Evolutionary conservation across 768 basidiomycete species (phyloP).

Genomic region (Trametes sanguinea): DNA sequence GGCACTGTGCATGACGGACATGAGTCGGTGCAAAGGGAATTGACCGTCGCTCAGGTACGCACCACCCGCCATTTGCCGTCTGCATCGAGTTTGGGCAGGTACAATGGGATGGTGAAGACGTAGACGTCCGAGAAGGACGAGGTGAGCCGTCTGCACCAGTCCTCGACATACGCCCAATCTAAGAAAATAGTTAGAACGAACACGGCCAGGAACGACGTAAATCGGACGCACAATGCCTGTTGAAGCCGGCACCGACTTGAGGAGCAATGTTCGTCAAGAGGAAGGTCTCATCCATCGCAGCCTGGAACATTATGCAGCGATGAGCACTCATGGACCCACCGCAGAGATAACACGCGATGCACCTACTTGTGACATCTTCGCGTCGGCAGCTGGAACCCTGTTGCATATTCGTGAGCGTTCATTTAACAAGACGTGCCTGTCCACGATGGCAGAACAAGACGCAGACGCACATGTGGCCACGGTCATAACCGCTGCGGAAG

Average conservation of each 20-base stretch:
- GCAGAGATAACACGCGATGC: not conserved
- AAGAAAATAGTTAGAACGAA: slow-evolving; percentile 7
- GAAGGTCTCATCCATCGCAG: slow-evolving; percentile 97
- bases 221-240: slow-evolving; percentile 79
- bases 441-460: not conserved
- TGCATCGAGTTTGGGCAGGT: slow-evolving; percentile 79
- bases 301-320: slow-evolving; percentile 38
- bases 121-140: slow-evolving; percentile 91
- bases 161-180: slow-evolving; percentile 98
- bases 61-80: slow-evolving; percentile 98
- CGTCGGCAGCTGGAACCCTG: slow-evolving; percentile 97
- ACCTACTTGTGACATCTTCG: slow-evolving; percentile 78
- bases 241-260: slow-evolving; percentile 97
- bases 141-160: slow-evolving; percentile 92
- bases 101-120: slow-evolving; percentile 97
- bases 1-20: slow-evolving; percentile 50
- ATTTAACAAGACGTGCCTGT: not conserved
- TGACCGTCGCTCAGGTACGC: slow-evolving; percentile 36
- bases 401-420: too few species aligned
- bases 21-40: not conserved
- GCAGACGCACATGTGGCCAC: slow-evolving; percentile 87
- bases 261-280: slow-evolving; percentile 94
- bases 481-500: slow-evolving; percentile 90
- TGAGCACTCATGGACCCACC: slow-evolving; percentile 1
- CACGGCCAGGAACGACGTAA: not conserved